Base-by-base conservation (phyloP, 345 rosid genomes). In the Syzygium aqueum region DNA sequence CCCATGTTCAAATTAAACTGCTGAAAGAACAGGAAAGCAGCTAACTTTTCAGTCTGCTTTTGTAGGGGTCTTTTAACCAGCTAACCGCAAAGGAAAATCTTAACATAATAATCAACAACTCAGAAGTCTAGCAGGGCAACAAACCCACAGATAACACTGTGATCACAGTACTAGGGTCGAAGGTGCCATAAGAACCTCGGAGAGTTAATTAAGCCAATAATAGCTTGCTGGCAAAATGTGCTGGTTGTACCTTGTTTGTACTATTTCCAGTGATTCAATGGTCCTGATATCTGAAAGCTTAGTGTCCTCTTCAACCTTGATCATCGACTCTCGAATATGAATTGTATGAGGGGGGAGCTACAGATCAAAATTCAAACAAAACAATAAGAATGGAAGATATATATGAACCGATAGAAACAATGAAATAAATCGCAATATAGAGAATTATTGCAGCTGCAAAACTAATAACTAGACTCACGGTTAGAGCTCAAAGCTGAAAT, bases 311-410 rank as follows among this genome's bases (percentile, higher is more conserved):
- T 88, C 6, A 80, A 94, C 98, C 90, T 96, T 97, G 77, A 93
- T 89, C 99, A 96, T 97, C 51, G 98, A 94, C 2, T 56, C 91
- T 57, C 97, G 92, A 84, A 96, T 90, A 25, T 90, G 89, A 83
- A 97, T 92, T 33, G 95, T 95, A 85, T 46, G 88, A 46, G 84
- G 54, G 19, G 85, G 91, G 77, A 96, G 92, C 98, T 96, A 59
- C 87, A 87, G 16, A 85, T 56, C 8, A 73, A 28, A 90, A 77
- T 87, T 51, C 33, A 30, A 54, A 33, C 57, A 89, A 23, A 50
- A 82, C 37, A 16, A 51, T 51, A 14, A 52, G 54, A 73, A 73
- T 8, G 21, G 43, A 67, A 65, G 77, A 1, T 65, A 28, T 33
- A 33, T 21, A 67, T 4, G 78, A 73, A 37, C 82, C 27, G 3